Conservation (phyloP, 345 rosid species). For the Clausena lansium region DNA sequence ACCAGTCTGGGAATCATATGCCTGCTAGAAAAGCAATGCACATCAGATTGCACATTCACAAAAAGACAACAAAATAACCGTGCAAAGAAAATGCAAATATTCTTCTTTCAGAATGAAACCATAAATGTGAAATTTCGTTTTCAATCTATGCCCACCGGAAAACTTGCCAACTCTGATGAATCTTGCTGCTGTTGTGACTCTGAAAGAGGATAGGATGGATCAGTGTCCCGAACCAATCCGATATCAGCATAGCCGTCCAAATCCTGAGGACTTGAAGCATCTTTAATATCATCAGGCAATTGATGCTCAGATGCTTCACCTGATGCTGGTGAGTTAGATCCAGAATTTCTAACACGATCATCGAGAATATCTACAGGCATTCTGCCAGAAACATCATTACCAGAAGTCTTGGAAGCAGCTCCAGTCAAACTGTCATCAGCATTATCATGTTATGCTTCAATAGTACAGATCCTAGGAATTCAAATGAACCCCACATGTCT, state of each 20-base stretch:
- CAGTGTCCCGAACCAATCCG: constrained; percentile 49
- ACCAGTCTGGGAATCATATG: constrained; percentile 55
- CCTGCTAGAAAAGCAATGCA: constrained; percentile 38
- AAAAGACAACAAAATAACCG: not conserved
- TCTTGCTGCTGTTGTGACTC: constrained; percentile 64
- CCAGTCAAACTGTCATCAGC: constrained; percentile 47
- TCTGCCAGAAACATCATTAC: constrained; percentile 38
- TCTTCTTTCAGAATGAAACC: not conserved
- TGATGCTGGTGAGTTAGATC: constrained; percentile 60
- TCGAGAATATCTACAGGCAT: constrained; percentile 48
- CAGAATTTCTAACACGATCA: constrained; percentile 52
- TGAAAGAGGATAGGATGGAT: constrained; percentile 53
- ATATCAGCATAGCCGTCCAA: constrained; percentile 53
- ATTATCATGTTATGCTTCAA: constrained; percentile 11
- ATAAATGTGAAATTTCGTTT: not conserved
- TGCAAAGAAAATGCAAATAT: not conserved
- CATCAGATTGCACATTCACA: constrained; percentile 7
- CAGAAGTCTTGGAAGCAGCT: constrained; percentile 41
- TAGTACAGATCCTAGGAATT: not conserved
- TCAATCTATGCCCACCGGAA: constrained; percentile 48
- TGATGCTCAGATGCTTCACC: constrained; percentile 50
- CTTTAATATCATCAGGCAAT: constrained; percentile 53
- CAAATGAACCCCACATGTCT: not conserved
- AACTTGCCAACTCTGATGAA: constrained; percentile 55
- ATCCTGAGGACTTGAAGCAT: constrained; percentile 52